phyloP scores from a whole-genome alignment of 805 yeast genomes.

The Candida michaelii region DNA sequence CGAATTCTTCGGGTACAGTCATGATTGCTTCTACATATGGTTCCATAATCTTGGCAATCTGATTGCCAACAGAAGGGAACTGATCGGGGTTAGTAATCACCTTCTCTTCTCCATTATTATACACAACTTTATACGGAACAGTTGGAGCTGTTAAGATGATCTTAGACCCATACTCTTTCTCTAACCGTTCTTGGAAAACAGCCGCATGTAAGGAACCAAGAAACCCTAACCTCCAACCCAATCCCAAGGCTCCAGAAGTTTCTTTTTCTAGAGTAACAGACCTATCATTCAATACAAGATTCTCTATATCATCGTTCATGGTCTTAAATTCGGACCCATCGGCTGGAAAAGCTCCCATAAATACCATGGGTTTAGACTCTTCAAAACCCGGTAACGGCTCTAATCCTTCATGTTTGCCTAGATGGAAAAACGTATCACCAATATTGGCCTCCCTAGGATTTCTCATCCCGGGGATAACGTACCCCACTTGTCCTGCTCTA shows the following conservation, averaged over 20 bases:
- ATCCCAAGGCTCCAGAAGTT: constrained; percentile 91
- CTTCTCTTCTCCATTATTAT: constrained; percentile 60
- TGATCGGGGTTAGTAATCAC: constrained; percentile 88
- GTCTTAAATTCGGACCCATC: constrained; percentile 88
- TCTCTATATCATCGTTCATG: constrained; percentile 86
- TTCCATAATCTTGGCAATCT: constrained; percentile 60
- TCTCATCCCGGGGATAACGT: constrained; percentile 92
- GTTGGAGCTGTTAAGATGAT: constrained; percentile 93
- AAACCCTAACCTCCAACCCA: constrained; percentile 97
- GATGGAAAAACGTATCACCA: constrained; percentile 83
- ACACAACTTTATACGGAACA: constrained; percentile 83
- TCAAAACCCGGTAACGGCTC: constrained; percentile 92
- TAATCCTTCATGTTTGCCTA: constrained; percentile 52
- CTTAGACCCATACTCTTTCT: constrained; percentile 91
- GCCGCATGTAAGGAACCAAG: constrained; percentile 94
- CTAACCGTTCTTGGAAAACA: constrained; percentile 87
- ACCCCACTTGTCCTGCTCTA: constrained; percentile 92
- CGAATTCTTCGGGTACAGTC: constrained; percentile 86
- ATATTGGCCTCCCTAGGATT: constrained; percentile 80
- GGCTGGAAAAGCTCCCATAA: constrained; percentile 96
- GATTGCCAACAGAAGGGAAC: constrained; percentile 63
- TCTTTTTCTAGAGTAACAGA: constrained; percentile 88
- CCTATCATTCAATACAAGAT: constrained; percentile 86
- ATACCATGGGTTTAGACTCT: constrained; percentile 97
- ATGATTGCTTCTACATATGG: constrained; percentile 90